phyloP scores from a whole-genome alignment of 148 eudicot genomes.

The Rhododendron kiyosumense region DNA sequence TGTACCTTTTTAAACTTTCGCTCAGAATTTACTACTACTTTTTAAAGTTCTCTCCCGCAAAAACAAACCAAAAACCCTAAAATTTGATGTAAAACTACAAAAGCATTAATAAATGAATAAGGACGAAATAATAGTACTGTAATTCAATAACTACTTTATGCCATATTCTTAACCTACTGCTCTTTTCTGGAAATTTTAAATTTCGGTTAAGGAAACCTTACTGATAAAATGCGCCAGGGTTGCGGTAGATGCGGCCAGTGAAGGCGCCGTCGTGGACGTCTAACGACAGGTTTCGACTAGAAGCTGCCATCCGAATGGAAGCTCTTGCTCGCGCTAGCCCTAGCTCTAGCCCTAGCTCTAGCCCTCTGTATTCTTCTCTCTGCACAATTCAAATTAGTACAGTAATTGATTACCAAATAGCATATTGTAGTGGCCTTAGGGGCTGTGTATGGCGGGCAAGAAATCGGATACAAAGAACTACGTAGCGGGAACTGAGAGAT shows the following conservation, averaged over 20 bases:
- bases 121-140: too few species aligned
- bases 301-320: conserved; percentile 43
- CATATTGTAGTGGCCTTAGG: too few species aligned
- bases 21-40: background rate
- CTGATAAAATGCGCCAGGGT: conserved; percentile 59
- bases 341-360: too few species aligned
- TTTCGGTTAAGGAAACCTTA: conserved; percentile 17
- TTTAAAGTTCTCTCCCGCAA: background rate
- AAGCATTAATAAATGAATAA: background rate
- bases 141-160: background rate
- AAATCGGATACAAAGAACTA: too few species aligned
- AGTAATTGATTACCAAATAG: too few species aligned
- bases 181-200: background rate
- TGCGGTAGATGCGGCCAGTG: conserved; percentile 39
- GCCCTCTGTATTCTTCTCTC: conserved; percentile 11
- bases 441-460: too few species aligned
- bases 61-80: background rate
- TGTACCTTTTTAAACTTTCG: background rate
- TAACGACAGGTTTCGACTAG: conserved; percentile 25
- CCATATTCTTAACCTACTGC: background rate
- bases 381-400: conserved; percentile 12
- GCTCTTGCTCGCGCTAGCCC: conserved; percentile 70
- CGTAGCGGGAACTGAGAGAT: too few species aligned
- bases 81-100: background rate
- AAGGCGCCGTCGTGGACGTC: background rate